Percentiles rank a stretch among this genome's conserved stretches.
Conservation (phyloP, 1,284 basidiomycete species). For the Schizophyllum amplum region DNA sequence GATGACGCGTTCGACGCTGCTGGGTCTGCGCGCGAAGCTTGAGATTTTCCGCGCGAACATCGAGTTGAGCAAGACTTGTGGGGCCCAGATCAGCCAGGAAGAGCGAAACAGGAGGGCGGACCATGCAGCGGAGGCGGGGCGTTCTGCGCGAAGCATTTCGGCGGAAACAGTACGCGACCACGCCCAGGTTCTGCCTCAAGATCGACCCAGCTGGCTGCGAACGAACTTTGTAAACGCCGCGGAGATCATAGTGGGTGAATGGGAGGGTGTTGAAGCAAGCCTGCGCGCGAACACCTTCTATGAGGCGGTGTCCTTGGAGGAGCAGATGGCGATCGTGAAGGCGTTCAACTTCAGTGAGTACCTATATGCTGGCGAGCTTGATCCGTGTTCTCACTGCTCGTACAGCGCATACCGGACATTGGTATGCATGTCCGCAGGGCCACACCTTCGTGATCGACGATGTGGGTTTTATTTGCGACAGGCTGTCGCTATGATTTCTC, state of each 20-base stretch:
- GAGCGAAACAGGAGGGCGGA: slow-evolving; percentile 7
- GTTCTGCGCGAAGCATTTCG: slow-evolving; percentile 6
- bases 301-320: slow-evolving; percentile 35
- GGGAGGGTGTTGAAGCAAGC: slow-evolving; percentile 20
- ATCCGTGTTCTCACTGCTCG: not conserved
- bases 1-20: slow-evolving; percentile 28
- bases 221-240: slow-evolving; percentile 21
- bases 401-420: slow-evolving; percentile 40
- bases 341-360: slow-evolving; percentile 37
- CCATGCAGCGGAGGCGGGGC: slow-evolving; percentile 4
- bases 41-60: slow-evolving; percentile 31
- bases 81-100: not conserved
- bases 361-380: not conserved
- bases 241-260: slow-evolving; percentile 21
- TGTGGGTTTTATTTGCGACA: slow-evolving; percentile 19
- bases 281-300: slow-evolving; percentile 24
- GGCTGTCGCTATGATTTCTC: not conserved
- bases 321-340: slow-evolving; percentile 36
- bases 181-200: slow-evolving; percentile 11
- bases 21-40: slow-evolving; percentile 30
- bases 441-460: slow-evolving; percentile 40
- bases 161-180: slow-evolving; percentile 13
- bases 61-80: slow-evolving; percentile 13
- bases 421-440: slow-evolving; percentile 44
- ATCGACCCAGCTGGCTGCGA: slow-evolving; percentile 20